phyloP scores from a whole-genome alignment of 192 early-diverging fungal genomes.

The Physocladia obscura region DNA sequence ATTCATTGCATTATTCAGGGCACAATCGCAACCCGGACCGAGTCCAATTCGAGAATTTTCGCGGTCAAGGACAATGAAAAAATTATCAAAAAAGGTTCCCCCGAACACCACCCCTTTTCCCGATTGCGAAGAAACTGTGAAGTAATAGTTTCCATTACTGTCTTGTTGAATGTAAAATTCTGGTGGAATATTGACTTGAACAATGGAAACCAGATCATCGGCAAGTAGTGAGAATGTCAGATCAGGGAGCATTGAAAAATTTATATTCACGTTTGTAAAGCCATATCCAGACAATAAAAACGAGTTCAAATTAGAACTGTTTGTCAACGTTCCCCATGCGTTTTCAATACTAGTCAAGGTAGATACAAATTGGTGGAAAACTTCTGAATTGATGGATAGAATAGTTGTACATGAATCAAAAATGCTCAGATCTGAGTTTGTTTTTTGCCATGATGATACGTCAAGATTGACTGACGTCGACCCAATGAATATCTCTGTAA shows the following conservation, averaged over 20 bases:
- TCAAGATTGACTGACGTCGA: background rate
- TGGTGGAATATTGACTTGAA: conserved; percentile 1
- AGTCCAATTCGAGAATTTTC: conserved; percentile 10
- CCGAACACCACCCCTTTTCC: conserved; percentile 15
- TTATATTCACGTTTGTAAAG: background rate
- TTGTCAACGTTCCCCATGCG: background rate
- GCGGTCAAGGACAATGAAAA: conserved; percentile 29
- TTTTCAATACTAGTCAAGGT: background rate
- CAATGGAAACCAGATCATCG: background rate
- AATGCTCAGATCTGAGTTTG: conserved; percentile 1
- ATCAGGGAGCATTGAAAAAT: conserved; percentile 1
- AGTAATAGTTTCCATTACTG: background rate
- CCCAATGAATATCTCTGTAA: conserved; percentile 7
- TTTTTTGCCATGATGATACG: conserved; percentile 2
- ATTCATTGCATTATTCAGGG: background rate
- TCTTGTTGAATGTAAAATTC: conserved; percentile 12
- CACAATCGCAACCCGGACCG: conserved; percentile 27
- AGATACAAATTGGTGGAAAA: background rate
- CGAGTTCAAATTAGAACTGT: background rate
- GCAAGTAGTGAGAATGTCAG: background rate
- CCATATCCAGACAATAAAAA: conserved; percentile 11
- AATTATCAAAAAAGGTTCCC: conserved; percentile 18
- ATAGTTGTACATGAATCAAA: conserved; percentile 28
- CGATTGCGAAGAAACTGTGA: conserved; percentile 1
- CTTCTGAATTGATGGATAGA: background rate